phyloP scores from a whole-genome alignment of 1,284 basidiomycete species.

The Melampsora larici-populina region DNA sequence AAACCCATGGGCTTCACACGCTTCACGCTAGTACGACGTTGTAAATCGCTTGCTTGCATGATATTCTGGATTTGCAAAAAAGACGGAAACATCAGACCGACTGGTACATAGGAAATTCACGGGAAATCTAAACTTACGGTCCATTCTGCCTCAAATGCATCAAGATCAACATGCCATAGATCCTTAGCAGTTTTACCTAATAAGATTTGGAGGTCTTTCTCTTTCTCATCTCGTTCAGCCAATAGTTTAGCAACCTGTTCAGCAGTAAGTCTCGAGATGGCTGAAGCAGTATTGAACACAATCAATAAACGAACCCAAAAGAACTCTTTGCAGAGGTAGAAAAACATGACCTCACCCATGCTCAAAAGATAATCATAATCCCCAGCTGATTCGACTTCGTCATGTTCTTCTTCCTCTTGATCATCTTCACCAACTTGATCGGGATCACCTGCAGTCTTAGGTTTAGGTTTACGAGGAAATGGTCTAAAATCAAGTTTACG shows the following conservation, averaged over 20 bases:
- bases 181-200: constrained; percentile 75
- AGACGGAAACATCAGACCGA: neutral
- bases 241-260: constrained; percentile 77
- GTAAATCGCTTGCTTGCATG: constrained; percentile 5
- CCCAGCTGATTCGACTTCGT: constrained; percentile 58
- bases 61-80: neutral
- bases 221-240: constrained; percentile 76
- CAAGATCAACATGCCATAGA: constrained; percentile 88
- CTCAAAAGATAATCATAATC: constrained; percentile 93
- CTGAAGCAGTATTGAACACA: constrained; percentile 46
- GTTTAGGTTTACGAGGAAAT: constrained; percentile 68
- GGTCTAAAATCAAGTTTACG: constrained; percentile 79
- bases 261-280: constrained; percentile 46
- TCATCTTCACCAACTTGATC: constrained; percentile 61
- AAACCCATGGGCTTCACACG: constrained; percentile 22
- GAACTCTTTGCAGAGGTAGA: neutral
- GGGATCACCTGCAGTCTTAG: constrained; percentile 67
- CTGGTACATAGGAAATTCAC: neutral
- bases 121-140: constrained; percentile 60
- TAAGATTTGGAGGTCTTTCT: constrained; percentile 73
- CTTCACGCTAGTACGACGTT: constrained; percentile 28
- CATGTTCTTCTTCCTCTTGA: constrained; percentile 62
- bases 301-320: constrained; percentile 29
- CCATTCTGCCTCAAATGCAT: constrained; percentile 79
- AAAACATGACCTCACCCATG: constrained; percentile 62